These are phyloP conservation scores for Alternaria longipes DNA, from an alignment of 2,329 filamentous ascomycete species.

Conservation along the genomic window DNA sequence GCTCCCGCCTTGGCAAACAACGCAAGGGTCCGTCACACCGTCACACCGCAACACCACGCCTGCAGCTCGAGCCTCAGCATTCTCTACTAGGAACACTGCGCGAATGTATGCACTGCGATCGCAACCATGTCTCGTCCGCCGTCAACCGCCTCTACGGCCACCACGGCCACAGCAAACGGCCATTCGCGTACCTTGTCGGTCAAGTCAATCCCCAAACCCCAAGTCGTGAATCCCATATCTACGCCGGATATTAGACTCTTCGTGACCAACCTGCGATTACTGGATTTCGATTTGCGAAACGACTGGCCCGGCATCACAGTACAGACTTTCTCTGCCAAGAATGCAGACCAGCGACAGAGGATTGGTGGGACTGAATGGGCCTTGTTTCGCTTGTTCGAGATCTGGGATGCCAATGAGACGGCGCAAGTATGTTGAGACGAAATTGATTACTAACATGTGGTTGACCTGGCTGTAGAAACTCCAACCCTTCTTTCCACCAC, in stretches of 20 bases:
- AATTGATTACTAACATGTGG: not conserved
- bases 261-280: constrained; percentile 81
- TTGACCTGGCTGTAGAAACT: constrained; percentile 70
- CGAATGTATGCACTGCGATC: constrained; percentile 3
- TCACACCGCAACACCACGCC: constrained; percentile 23
- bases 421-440: constrained; percentile 65
- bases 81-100: not conserved
- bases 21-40: constrained; percentile 20
- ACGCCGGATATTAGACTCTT: constrained; percentile 64
- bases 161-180: constrained; percentile 28
- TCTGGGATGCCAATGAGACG: constrained; percentile 83
- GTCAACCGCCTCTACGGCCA: constrained; percentile 34
- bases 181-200: constrained; percentile 41
- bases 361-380: constrained; percentile 89
- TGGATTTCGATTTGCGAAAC: constrained; percentile 77
- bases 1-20: constrained; percentile 28
- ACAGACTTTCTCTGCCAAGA: constrained; percentile 73
- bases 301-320: constrained; percentile 83
- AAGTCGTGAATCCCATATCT: constrained; percentile 32
- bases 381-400: constrained; percentile 82
- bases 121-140: constrained; percentile 41
- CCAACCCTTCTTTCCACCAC: constrained; percentile 86
- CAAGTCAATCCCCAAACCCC: constrained; percentile 43
- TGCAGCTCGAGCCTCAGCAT: constrained; percentile 1
- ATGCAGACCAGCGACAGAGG: constrained; percentile 82